Evolutionary conservation across 805 yeast genomes (phyloP).

Genomic region (Torulaspora franciscae): DNA sequence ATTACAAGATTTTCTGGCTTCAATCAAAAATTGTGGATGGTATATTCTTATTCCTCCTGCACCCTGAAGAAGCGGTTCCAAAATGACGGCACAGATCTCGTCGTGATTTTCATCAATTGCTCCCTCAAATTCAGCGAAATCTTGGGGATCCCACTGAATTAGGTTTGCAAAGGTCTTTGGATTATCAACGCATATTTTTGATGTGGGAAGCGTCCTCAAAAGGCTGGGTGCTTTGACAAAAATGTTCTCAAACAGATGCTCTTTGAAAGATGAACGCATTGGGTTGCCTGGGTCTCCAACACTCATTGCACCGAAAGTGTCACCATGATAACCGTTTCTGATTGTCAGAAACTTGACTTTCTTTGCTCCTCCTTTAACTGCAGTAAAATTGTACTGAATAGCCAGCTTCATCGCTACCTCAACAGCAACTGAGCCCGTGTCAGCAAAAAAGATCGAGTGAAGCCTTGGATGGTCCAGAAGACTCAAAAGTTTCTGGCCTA

Average conservation of each 20-base stretch:
- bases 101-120: conserved; percentile 30
- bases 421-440: conserved; percentile 36
- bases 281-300: conserved; percentile 36
- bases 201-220: conserved; percentile 16
- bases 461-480: conserved; percentile 28
- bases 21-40: conserved; percentile 32
- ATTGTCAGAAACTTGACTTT: conserved; percentile 34
- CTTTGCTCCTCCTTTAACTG: conserved; percentile 18
- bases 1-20: conserved; percentile 34
- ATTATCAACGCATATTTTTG: conserved; percentile 5
- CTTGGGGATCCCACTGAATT: conserved; percentile 23
- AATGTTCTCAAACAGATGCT: conserved; percentile 29
- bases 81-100: conserved; percentile 36
- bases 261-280: conserved; percentile 34
- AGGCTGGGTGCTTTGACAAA: conserved; percentile 30
- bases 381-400: conserved; percentile 30
- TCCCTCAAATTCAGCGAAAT: conserved; percentile 28
- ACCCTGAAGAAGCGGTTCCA: conserved; percentile 39
- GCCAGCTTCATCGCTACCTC: conserved; percentile 40
- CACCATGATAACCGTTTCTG: conserved; percentile 38
- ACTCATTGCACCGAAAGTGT: conserved; percentile 39
- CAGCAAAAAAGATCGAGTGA: conserved; percentile 24
- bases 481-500: conserved; percentile 31
- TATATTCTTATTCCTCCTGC: conserved; percentile 40
- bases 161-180: conserved; percentile 4